Base-by-base conservation (phyloP, 108 stramenopile species). In the Stephanodiscus triporus region DNA sequence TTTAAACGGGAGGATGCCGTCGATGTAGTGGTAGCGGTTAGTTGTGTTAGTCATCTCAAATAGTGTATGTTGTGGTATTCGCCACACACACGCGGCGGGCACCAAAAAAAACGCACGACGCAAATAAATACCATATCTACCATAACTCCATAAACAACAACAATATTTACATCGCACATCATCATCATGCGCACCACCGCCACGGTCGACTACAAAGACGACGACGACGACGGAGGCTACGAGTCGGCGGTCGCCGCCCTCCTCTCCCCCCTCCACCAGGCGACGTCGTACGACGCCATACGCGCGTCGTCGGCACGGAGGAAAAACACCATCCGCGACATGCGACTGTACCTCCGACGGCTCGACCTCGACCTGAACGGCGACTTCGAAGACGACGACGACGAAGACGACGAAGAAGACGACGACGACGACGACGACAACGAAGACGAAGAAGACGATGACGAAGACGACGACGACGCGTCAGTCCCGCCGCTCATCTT, bases 201-300 rank as follows among this genome's bases (percentile, higher is more conserved):
- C n/a, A n/a, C n/a, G n/a, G n/a, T n/a, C n/a, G n/a, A n/a, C n/a
- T n/a, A n/a, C n/a, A n/a, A n/a, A 34, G 27, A 54, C 23, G 58
- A 59, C 32, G 58, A 59, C 34, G 22, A 40, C 60, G 60, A 61
- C 36, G 19, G 14, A 17, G 2, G 34, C 63, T 89, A 80, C 79
- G 85, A 87, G 9, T 54, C 62, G 14, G 91, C 89, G 34, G 78
- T 87, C 8, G 53, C 70, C 5, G 86, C 91, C 13, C 83, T 93
- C 59, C 80, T 84, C 34, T 87, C 89, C 16, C 75, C 86, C 20
- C 37, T 83, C 8, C 92, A 93, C 63, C 89, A 93, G 66, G 55
- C 92, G 13, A 66, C 49, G 32, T 69, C 85, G 1, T 77, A 80
- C 50, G 83, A 78, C n/a, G 81, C 66, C 24, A 70, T 90, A 43